A percentile compares a stretch with the other conserved stretches of the same genome.
These are phyloP conservation scores for Fusarium aywerte DNA, from an alignment of 2,329 filamentous ascomycete genomes.

Conservation along the genomic window DNA sequence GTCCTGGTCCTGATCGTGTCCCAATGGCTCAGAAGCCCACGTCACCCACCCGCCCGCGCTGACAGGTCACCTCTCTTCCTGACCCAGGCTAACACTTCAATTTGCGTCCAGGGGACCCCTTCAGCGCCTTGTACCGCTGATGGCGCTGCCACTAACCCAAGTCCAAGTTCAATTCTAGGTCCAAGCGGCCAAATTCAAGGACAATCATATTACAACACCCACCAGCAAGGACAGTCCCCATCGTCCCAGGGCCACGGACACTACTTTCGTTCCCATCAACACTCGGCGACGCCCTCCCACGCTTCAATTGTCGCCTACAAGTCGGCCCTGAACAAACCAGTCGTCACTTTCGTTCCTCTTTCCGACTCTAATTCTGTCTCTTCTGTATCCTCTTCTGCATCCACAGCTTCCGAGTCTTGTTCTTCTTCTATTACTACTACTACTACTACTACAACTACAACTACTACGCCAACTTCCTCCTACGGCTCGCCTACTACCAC, in stretches of 20 bases:
- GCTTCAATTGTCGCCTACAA: constrained; percentile 38
- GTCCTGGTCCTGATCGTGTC: background rate
- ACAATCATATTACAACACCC: constrained; percentile 3
- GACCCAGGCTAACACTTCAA: constrained; percentile 34
- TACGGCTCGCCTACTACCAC: constrained; percentile 34
- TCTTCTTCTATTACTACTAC: constrained; percentile 31
- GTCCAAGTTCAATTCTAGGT: constrained; percentile 6
- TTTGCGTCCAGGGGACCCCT: constrained; percentile 31
- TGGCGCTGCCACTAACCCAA: constrained; percentile 10
- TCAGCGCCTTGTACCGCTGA: constrained; percentile 16
- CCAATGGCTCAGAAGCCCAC: constrained; percentile 44
- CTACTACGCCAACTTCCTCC: constrained; percentile 34
- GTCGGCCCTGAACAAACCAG: constrained; percentile 39
- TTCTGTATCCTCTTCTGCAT: constrained; percentile 31
- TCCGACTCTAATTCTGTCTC: constrained; percentile 40
- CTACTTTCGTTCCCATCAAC: constrained; percentile 39
- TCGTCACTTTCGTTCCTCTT: constrained; percentile 35
- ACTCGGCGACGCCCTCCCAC: constrained; percentile 33
- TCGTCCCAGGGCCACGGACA: constrained; percentile 23
- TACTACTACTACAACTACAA: constrained; percentile 33
- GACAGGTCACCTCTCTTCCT: constrained; percentile 35
- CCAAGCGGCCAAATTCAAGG: constrained; percentile 7
- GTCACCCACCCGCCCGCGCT: constrained; percentile 44
- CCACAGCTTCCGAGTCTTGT: constrained; percentile 37
- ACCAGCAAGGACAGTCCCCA: constrained; percentile 7